These are phyloP conservation scores for Golubevia pallescens DNA, from an alignment of 1,284 basidiomycete genomes.

Conservation along the genomic window DNA sequence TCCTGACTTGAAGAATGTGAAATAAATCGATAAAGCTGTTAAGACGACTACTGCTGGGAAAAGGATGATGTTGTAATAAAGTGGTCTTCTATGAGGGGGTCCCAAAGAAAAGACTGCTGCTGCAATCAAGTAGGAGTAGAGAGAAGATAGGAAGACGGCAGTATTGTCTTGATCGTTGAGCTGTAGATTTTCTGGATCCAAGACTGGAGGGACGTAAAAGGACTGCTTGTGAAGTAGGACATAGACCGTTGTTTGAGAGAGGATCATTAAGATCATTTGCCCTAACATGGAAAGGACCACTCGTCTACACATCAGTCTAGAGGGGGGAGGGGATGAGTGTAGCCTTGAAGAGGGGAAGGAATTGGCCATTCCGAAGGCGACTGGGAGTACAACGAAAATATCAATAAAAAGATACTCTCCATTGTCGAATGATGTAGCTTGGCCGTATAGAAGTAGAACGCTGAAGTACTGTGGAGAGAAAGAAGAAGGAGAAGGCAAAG, in stretches of 20 bases:
- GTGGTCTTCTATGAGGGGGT: conserved; percentile 29
- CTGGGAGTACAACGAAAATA: conserved; percentile 26
- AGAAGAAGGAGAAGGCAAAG: neutral
- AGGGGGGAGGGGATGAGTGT: conserved; percentile 11
- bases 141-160: conserved; percentile 22
- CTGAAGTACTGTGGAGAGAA: conserved; percentile 45
- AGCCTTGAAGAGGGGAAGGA: conserved; percentile 20
- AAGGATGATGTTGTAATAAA: conserved; percentile 29
- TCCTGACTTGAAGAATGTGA: conserved; percentile 30
- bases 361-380: conserved; percentile 33
- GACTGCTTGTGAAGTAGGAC: conserved; percentile 18
- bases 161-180: conserved; percentile 35
- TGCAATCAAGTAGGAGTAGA: conserved; percentile 37
- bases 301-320: conserved; percentile 21
- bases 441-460: conserved; percentile 34
- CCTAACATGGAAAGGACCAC: conserved; percentile 27
- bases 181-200: conserved; percentile 28
- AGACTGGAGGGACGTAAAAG: conserved; percentile 23
- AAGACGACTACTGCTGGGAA: conserved; percentile 20
- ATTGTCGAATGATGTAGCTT: conserved; percentile 32
- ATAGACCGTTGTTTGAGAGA: conserved; percentile 29
- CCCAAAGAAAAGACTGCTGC: conserved; percentile 22
- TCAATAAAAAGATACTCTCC: conserved; percentile 44
- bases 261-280: conserved; percentile 27
- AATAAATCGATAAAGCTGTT: conserved; percentile 24